These are phyloP conservation scores for Cladophialophora exuberans DNA, from an alignment of 2,329 filamentous ascomycete species.

Conservation along the genomic window DNA sequence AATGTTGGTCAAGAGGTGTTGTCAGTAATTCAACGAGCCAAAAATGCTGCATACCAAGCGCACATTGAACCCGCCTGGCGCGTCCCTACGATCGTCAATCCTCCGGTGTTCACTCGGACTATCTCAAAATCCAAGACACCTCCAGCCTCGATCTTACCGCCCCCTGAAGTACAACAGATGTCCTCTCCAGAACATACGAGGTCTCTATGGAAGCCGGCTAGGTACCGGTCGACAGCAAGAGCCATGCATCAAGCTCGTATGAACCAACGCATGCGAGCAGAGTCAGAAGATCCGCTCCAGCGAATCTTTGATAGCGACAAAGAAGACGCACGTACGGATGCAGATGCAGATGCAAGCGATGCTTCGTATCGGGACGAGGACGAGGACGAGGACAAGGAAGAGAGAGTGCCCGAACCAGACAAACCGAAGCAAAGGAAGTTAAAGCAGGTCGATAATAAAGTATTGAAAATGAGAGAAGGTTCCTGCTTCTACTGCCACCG, in stretches of 20 bases:
- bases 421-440: neutral
- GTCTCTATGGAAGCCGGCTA: slow-evolving; percentile 17
- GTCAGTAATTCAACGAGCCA: slow-evolving; percentile 22
- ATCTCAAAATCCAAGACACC: slow-evolving; percentile 11
- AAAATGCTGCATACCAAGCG: slow-evolving; percentile 27
- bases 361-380: slow-evolving; percentile 6
- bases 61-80: slow-evolving; percentile 35
- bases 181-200: slow-evolving; percentile 7
- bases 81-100: slow-evolving; percentile 24
- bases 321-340: neutral
- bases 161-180: neutral
- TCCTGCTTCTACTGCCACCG: slow-evolving; percentile 29
- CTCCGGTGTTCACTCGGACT: slow-evolving; percentile 1
- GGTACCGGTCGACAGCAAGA: slow-evolving; percentile 4
- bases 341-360: slow-evolving; percentile 5
- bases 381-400: slow-evolving; percentile 1
- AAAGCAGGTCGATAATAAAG: slow-evolving; percentile 15
- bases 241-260: slow-evolving; percentile 6
- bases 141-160: neutral
- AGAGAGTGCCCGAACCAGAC: no score
- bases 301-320: slow-evolving; percentile 22
- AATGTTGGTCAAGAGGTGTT: slow-evolving; percentile 28
- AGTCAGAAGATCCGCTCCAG: slow-evolving; percentile 34
- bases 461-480: slow-evolving; percentile 23
- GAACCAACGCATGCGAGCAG: slow-evolving; percentile 17